Percentiles rank a stretch among this genome's conserved stretches.
phyloP scores from a whole-genome alignment of 108 stramenopile genomes.

The Discostella stelligeroides region DNA sequence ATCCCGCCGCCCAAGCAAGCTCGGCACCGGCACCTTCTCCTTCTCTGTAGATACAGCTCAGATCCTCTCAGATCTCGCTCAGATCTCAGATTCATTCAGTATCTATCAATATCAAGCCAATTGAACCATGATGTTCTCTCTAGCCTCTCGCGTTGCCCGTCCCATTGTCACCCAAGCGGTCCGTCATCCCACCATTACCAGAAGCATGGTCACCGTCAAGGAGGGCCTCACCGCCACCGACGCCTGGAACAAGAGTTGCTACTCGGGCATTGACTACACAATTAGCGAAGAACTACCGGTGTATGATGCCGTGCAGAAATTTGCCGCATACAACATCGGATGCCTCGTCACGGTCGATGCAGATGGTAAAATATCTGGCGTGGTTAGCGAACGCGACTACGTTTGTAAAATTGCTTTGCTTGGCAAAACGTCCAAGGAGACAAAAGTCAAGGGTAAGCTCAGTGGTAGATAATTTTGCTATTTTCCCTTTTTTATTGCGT shows the following conservation, averaged over 20 bases:
- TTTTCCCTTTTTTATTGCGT: no score
- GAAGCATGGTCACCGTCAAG: constrained; percentile 39
- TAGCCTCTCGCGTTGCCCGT: constrained; percentile 46
- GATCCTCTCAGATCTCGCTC: no score
- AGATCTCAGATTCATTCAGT: no score
- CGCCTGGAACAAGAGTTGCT: constrained; percentile 82
- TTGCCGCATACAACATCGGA: constrained; percentile 87
- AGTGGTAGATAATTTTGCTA: no score
- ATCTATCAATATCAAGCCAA: no score
- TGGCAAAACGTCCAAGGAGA: constrained; percentile 59
- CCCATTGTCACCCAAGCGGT: constrained; percentile 28
- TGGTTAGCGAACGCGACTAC: constrained; percentile 73
- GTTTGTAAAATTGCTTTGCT: constrained; percentile 73
- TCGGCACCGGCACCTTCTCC: no score
- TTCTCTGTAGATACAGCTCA: no score
- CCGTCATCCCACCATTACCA: constrained; percentile 32
- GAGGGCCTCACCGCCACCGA: constrained; percentile 74
- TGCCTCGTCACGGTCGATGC: constrained; percentile 61
- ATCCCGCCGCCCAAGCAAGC: no score
- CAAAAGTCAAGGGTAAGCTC: constrained; percentile 39
- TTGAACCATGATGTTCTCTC: constrained; percentile 35
- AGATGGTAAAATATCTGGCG: constrained; percentile 62
- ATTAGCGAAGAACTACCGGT: constrained; percentile 82
- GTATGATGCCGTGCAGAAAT: constrained; percentile 91
- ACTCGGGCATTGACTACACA: constrained; percentile 86